Base-by-base conservation (phyloP, 192 early-diverging fungal genomes). In the Obelidium mucronatum region DNA sequence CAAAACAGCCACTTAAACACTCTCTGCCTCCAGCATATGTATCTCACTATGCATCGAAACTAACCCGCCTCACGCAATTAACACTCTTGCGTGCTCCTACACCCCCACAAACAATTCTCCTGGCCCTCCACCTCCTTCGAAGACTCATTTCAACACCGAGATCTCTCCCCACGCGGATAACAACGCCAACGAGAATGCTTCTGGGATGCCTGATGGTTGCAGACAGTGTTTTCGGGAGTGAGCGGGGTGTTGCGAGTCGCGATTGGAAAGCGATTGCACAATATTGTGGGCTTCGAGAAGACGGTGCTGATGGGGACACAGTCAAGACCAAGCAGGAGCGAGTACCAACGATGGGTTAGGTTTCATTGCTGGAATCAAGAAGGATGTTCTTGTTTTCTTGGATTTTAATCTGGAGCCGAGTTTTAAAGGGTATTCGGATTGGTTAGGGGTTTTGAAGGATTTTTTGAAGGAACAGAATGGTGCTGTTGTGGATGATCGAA, bases 141-240 rank as follows among this genome's bases (percentile, higher is more conserved):
- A 24, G 67, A 30, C 48, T 69, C 67, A 69, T 69, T 30, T 31
- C 24, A 26, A 54, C 42, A 2, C 67, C 67, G 2, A 24, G 22
- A 4, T 11, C 40, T 52, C 67, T 69, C 2, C 67, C 67, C 11
- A 54, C 42, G 3, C 52, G 48, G 22, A 48, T 69, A 22, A 31
- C 30, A 0, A 69, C 67, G 0, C 67, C 67, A 4, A 69, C 67
- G 44, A 2, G 67, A 4, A 48, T 69, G 67, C 33, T 69, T 1
- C 67, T 69, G 24, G 67, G 35, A 17, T 69, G 67, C 34, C 67
- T 69, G 5, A 54, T 69, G 48, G 26, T 69, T 54, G 67, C 67
- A 3, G 67, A 69, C 36, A 24, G 42, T 8, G 11, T 54, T 13
- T 53, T 69, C 30, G 67, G 67, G 13, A 33, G 67, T 0, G 67